Evolutionary conservation across 2,329 filamentous ascomycete genomes (phyloP).

Genomic region (Aureobasidium sp.): DNA sequence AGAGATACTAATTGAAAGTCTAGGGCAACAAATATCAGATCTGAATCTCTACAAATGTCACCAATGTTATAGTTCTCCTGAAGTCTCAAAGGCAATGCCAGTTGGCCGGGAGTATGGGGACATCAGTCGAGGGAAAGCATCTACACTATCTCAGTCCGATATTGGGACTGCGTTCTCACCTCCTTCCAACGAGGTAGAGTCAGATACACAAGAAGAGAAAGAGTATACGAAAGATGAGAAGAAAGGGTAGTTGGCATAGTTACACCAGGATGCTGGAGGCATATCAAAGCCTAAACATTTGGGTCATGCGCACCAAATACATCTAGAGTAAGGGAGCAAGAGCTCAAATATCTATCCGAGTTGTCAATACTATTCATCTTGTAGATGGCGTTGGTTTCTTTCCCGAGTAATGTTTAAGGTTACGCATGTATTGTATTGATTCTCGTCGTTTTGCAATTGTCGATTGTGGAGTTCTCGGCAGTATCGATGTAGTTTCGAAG

Average conservation of each 20-base stretch:
- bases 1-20: neutral
- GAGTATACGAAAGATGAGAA: neutral
- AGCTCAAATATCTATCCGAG: too few species aligned
- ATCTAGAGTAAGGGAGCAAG: too few species aligned
- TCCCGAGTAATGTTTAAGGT: too few species aligned
- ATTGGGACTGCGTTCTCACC: neutral
- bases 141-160: neutral
- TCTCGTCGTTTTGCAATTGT: too few species aligned
- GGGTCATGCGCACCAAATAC: too few species aligned
- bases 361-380: too few species aligned
- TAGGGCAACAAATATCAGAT: neutral
- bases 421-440: too few species aligned
- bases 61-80: neutral
- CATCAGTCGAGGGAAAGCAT: too few species aligned
- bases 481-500: too few species aligned
- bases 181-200: neutral
- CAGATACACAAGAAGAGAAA: neutral
- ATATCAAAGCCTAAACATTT: too few species aligned
- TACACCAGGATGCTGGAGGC: neutral
- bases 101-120: neutral
- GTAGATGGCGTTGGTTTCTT: too few species aligned
- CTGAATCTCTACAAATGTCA: neutral
- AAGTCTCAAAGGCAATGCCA: neutral
- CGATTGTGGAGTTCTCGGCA: too few species aligned
- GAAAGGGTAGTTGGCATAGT: neutral